phyloP scores from a whole-genome alignment of 306 rosid species.

The Begonia masoniana region DNA sequence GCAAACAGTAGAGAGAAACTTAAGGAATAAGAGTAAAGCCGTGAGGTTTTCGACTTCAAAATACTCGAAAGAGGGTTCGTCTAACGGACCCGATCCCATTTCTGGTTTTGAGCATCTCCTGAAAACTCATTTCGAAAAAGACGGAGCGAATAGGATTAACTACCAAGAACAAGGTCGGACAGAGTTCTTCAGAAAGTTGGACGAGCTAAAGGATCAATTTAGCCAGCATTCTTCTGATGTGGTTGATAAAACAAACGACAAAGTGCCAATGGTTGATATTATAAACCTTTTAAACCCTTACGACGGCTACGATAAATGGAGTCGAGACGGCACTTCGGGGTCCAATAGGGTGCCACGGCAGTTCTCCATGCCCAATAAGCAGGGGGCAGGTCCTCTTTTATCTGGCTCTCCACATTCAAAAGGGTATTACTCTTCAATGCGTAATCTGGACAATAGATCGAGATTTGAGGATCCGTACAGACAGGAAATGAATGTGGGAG shows the following conservation, averaged over 20 bases:
- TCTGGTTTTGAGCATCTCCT: conserved; percentile 32
- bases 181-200: conserved; percentile 80
- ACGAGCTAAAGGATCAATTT: conserved; percentile 72
- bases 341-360: conserved; percentile 37
- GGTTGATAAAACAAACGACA: conserved; percentile 43
- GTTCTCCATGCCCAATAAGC: conserved; percentile 38
- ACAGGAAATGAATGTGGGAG: conserved; percentile 34
- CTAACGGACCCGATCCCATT: conserved; percentile 29
- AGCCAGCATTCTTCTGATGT: conserved; percentile 49
- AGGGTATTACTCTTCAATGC: conserved; percentile 45
- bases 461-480: conserved; percentile 61
- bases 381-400: conserved; percentile 36
- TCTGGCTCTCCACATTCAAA: conserved; percentile 45
- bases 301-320: conserved; percentile 32
- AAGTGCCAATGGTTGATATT: conserved; percentile 26
- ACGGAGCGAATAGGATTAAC: conserved; percentile 38
- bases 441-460: conserved; percentile 34
- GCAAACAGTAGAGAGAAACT: conserved; percentile 42
- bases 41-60: conserved; percentile 54
- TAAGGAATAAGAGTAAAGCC: conserved; percentile 24
- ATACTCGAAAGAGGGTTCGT: conserved; percentile 50
- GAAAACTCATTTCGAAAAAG: conserved; percentile 31
- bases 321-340: conserved; percentile 34
- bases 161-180: conserved; percentile 77
- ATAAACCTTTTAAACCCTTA: conserved; percentile 49